Evolutionary conservation across 495 filamentous ascomycete genomes (phyloP).

Genomic region (Neurospora africana): DNA sequence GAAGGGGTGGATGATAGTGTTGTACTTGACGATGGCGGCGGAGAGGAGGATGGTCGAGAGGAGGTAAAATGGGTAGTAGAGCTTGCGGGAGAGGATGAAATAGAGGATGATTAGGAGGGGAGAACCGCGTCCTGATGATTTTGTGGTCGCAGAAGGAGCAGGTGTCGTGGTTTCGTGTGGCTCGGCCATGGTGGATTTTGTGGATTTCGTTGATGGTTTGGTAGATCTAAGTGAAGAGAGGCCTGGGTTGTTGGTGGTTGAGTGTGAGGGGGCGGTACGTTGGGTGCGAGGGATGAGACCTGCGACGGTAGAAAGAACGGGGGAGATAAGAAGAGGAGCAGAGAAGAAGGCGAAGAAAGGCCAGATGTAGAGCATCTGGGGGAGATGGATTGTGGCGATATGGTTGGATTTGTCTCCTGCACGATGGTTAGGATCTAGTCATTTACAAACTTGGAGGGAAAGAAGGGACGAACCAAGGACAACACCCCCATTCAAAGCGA

Average conservation of each 20-base stretch:
- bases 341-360: conserved; percentile 85
- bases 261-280: not conserved
- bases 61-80: conserved; percentile 14
- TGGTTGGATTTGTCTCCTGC: conserved; percentile 89
- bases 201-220: not conserved
- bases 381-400: conserved; percentile 72
- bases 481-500: conserved; percentile 80
- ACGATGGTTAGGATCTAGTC: not conserved
- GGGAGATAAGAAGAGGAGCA: conserved; percentile 52
- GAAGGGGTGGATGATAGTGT: conserved; percentile 93
- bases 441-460: not conserved
- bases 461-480: conserved; percentile 56
- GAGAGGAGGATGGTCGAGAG: conserved; percentile 21
- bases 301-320: not conserved
- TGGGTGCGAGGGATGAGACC: not conserved
- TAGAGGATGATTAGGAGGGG: not conserved
- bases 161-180: too few species aligned
- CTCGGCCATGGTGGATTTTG: not conserved
- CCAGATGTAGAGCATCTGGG: conserved; percentile 94
- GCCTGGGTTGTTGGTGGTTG: not conserved
- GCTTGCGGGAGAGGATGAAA: conserved; percentile 7
- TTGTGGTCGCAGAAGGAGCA: not conserved
- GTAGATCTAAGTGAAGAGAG: not conserved
- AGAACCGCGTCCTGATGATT: not conserved
- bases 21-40: conserved; percentile 52